Base-by-base conservation (phyloP, 2,329 filamentous ascomycete genomes). In the Achaetomium macrosporum region DNA sequence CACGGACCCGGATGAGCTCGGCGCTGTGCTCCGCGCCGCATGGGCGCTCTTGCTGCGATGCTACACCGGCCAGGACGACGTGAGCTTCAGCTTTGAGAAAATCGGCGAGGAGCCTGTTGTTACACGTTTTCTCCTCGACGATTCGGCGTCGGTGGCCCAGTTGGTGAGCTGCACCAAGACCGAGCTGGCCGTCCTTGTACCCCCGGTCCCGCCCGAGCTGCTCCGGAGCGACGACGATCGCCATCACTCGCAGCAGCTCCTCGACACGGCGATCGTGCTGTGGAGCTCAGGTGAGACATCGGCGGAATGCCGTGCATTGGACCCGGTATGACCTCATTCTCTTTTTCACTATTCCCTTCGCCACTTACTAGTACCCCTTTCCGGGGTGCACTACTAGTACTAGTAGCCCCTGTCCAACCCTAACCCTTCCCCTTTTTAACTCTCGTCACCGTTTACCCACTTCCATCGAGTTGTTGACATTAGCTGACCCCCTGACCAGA, bases 41-140 rank as follows among this genome's bases (percentile, higher is more conserved):
- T 62, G 60, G 60, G 60, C 55, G 6, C 4, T 62, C 20, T 25
- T 62, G 29, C 47, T 62, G 17, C 56, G 57, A 7, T 59, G 57
- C 47, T 61, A 63, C 31, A 63, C 60, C 7, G 58, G 56, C 12
- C 57, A 61, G 42, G 58, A 61, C 30, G 54, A 59, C 19, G 57
- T 61, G 19, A 40, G 13, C 46, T 62, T 62, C 39, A 44, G 43
- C 9, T 59, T 59, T 46, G 36, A 49, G 17, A 25, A 13, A 31
- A 12, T 8, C 19, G 31, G 44, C 19, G 31, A 31, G 20, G 31
- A 54, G 11, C 39, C 55, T 19, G 35, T 48, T 17, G 53, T 57
- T 20, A 47, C 50, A 29, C 55, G 53, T 15, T 55, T 58, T 17
- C 37, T 44, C 5, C 44, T 61, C 15, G 42, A 56, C 40, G 55